phyloP scores from a whole-genome alignment of 2,329 filamentous ascomycete species.

The Talaromyces sp. region DNA sequence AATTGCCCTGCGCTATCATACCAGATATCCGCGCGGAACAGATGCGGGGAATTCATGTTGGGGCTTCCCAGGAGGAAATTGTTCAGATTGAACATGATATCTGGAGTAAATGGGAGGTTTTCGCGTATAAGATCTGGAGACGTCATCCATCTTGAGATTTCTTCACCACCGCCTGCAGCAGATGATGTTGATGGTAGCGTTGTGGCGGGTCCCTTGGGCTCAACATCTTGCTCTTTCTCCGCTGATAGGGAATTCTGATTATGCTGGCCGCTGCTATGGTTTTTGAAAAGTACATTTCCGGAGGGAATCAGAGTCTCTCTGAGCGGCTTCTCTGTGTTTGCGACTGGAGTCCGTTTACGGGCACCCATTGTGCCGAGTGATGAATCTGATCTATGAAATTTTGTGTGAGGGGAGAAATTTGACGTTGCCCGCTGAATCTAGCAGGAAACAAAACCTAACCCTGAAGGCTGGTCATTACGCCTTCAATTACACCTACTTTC shows the following conservation, averaged over 20 bases:
- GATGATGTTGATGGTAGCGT: background rate
- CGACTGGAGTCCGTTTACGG: slow-evolving; percentile 22
- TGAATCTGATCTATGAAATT: background rate
- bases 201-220: background rate
- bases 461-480: background rate
- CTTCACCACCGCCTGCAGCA: background rate
- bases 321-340: slow-evolving; percentile 28
- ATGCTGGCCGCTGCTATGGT: background rate
- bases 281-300: background rate
- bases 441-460: background rate
- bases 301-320: slow-evolving; percentile 29
- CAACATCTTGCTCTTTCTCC: background rate
- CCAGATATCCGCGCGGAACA: slow-evolving; percentile 60
- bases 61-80: slow-evolving; percentile 50
- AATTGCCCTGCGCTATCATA: slow-evolving; percentile 48
- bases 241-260: background rate
- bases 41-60: slow-evolving; percentile 55
- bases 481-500: background rate
- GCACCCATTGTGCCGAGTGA: background rate
- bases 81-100: slow-evolving; percentile 48
- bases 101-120: slow-evolving; percentile 26
- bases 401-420: background rate
- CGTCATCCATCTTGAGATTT: slow-evolving; percentile 26
- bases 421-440: background rate
- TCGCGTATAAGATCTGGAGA: slow-evolving; percentile 30